Percentiles rank a stretch among this genome's conserved stretches.
These are phyloP conservation scores for Cyclotella distinguenda DNA, from an alignment of 108 stramenopile genomes.

Conservation along the genomic window DNA sequence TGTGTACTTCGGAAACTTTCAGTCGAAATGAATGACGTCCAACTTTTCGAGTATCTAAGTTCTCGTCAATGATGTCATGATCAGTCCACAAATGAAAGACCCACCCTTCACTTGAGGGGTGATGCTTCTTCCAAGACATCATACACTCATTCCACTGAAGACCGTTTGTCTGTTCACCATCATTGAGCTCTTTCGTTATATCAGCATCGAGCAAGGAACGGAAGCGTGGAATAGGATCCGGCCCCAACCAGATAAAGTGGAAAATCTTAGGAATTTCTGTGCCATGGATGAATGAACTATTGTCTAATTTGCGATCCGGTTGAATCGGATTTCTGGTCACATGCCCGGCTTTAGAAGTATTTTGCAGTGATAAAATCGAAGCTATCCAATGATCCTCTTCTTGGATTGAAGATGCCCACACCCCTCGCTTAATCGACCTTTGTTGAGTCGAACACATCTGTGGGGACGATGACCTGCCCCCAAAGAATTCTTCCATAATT, in stretches of 20 bases:
- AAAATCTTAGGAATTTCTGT: slow-evolving; percentile 43
- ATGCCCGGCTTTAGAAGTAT: no score
- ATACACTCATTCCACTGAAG: slow-evolving; percentile 38
- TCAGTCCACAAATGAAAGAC: slow-evolving; percentile 38
- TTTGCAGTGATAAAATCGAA: slow-evolving; percentile 8
- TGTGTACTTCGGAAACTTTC: slow-evolving; percentile 19
- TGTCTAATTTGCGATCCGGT: neutral
- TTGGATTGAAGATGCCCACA: slow-evolving; percentile 18
- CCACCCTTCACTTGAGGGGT: slow-evolving; percentile 29
- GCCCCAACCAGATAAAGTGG: slow-evolving; percentile 44
- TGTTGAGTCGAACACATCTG: neutral
- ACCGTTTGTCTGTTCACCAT: neutral
- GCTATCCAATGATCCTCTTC: slow-evolving; percentile 35
- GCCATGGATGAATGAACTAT: neutral
- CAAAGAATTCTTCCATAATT: neutral
- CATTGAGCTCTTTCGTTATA: neutral
- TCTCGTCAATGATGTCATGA: slow-evolving; percentile 17
- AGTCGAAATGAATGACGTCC: slow-evolving; percentile 6
- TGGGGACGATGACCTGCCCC: neutral
- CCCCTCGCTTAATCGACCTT: slow-evolving; percentile 9
- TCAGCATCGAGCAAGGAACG: slow-evolving; percentile 10
- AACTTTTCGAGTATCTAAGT: neutral
- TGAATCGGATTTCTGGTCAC: neutral
- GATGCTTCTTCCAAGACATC: slow-evolving; percentile 35
- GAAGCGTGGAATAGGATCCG: slow-evolving; percentile 26